Base-by-base conservation (phyloP, 2,329 filamentous ascomycete species). In the Sarocladium strictum region DNA sequence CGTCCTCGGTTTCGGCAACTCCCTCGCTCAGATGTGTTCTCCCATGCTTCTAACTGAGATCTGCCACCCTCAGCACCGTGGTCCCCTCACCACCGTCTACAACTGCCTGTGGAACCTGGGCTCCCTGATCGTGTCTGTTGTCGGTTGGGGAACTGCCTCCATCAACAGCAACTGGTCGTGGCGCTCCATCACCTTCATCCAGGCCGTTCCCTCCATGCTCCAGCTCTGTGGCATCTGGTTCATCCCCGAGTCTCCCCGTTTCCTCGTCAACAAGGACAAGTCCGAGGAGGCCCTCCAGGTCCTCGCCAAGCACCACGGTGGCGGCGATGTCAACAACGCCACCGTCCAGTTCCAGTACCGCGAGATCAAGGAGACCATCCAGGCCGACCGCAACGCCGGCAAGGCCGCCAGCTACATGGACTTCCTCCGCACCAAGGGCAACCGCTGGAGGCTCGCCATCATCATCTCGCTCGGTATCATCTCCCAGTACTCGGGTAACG, bases 71-170 rank as follows among this genome's bases (percentile, higher is more conserved):
- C 84, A 87, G 63, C 84, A 88, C 64, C 80, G 84, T 63, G 84
- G 78, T 27, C 79, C 78, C 26, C 75, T 87, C 49, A 87, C 84
- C 1, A 76, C 84, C 14, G 75, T 87, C 56, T 87, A 87, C 69
- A 87, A 87, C 67, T 85, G 81, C 61, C 68, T 86, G 53, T 88
- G 83, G 83, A 85, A 86, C 64, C 66, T 83, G 54, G 83, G 81
- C 35, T 73, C 74, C 14, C 65, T 76, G n/a, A 59, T 84, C 53
- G 81, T 84, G 27, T 80, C 81, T 3, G 81, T 80, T 71, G 75
- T 86, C 51, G 81, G 83, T 32, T 85, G 83, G 72, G 84, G 81
- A 29, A 87, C 84, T 1, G 71, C 78, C 23, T 71, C 75, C 33
- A 79, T 87, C 56, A 63, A 70, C 9, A 78, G 67, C 58, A 73